These are phyloP conservation scores for Paraphoma chrysanthemicola DNA, from an alignment of 2,329 filamentous ascomycete genomes.

Conservation along the genomic window DNA sequence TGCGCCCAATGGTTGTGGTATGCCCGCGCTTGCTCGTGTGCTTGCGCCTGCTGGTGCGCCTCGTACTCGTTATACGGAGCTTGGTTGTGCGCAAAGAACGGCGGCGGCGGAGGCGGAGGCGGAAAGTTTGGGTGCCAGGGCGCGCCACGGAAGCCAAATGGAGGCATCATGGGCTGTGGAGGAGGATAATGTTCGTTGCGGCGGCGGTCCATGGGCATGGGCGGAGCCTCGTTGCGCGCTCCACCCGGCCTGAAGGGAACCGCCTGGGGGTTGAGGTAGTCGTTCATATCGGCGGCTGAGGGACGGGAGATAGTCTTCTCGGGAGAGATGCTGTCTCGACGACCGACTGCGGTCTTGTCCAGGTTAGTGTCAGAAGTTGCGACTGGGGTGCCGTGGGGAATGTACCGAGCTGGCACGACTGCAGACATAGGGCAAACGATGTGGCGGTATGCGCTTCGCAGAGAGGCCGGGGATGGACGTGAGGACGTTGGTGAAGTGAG, in stretches of 20 bases:
- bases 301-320: constrained; percentile 9
- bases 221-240: constrained; percentile 9
- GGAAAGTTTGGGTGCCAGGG: constrained; percentile 13
- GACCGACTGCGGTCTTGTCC: constrained; percentile 30
- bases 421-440: constrained; percentile 34
- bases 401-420: constrained; percentile 33
- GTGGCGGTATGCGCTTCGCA: constrained; percentile 15
- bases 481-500: constrained; percentile 15
- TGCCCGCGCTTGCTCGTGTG: constrained; percentile 22
- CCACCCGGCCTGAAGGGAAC: constrained; percentile 26
- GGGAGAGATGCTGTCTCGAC: constrained; percentile 20
- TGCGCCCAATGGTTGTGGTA: constrained; percentile 30
- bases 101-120: constrained; percentile 14
- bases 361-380: constrained; percentile 34
- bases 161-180: constrained; percentile 9
- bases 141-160: constrained; percentile 7
- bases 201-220: constrained; percentile 16
- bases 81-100: constrained; percentile 13
- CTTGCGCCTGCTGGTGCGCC: constrained; percentile 17
- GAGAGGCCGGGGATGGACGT: constrained; percentile 7
- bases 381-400: constrained; percentile 30
- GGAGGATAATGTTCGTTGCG: constrained; percentile 15
- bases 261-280: constrained; percentile 26
- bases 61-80: constrained; percentile 15
- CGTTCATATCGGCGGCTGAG: constrained; percentile 27